Base-by-base conservation (phyloP, 192 early-diverging fungal species). In the Jimgerdemannia flammicorona region DNA sequence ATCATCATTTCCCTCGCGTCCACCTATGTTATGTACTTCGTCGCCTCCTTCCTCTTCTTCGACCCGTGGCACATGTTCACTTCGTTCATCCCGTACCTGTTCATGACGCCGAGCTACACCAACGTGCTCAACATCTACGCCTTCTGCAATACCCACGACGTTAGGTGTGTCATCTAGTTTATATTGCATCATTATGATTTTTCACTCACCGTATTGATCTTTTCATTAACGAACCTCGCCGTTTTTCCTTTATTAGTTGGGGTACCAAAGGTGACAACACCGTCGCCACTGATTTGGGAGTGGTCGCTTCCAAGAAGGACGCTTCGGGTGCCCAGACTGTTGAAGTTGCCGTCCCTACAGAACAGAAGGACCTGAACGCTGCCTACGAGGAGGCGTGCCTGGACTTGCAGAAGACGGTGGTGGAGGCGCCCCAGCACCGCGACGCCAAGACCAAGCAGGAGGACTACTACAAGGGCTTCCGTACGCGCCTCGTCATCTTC, bases 241-340 rank as follows among this genome's bases (percentile, higher is more conserved):
- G 8, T 59, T 59, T 59, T 14, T 59, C 2, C 14, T 2, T 10
- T 85, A 91, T 14, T 84, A 86, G 40, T 89, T 98, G 96, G 97
- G 97, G 96, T 70, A 98, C 96, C 49, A 98, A 98, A 82, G 95
- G 96, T 78, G 95, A 95, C 79, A 95, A 89, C 64, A 82, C 75
- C 64, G 77, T 87, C 14, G 83, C 85, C 49, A 88, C 85, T 67
- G 93, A 93, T 74, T 89, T 96, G 14, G 95, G 94, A 64, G 86
- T 88, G 18, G 96, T 92, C 71, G 96, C 93, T 75, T 81, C 87
- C 44, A 83, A 85, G 63, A 90, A 93, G 67, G 87, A 89, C 79
- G 90, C 89, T 74, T 90, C 89, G 67, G 91, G 91, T 42, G 84
- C 84, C n/a, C 88, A 87, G 14, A 84, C 89, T 42, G 94, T 93